Base-by-base conservation (phyloP, 768 basidiomycete species). In the Lactarius psammicola region DNA sequence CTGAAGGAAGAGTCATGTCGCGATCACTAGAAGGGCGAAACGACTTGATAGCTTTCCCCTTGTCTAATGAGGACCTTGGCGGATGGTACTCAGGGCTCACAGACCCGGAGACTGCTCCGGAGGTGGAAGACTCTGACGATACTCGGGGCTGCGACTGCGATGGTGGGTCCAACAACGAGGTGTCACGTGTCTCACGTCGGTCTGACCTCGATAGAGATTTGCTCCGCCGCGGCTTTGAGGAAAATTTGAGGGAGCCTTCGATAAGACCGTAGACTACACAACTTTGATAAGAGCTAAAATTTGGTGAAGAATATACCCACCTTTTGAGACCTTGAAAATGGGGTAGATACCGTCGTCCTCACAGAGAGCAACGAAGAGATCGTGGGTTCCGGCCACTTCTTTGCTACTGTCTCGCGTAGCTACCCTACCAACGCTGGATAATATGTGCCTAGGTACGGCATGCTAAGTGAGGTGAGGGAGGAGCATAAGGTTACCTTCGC, bases 281-380 rank as follows among this genome's bases (percentile, higher is more conserved):
- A 70, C 51, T n/a, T 55, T 59, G 13, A 40, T 36, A n/a, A 56
- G 49, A 51, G 26, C 49, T 28, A 17, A 31, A n/a, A 53, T 18
- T 23, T n/a, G 36, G 38, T 13, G 40, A 40, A 42, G 18, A 33
- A 1, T 4, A 33, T 13, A 76, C 82, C 69, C 69, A 92, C 95
- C 90, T 79, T 90, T 85, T 90, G 95, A 91, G 28, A 84, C 81
- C 76, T 87, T 92, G 78, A 95, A 95, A 65, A 91, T 81, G 31
- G 84, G 84, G 78, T 94, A 97, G 56, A 96, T 84, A 56, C 87
- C 81, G 70, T 92, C 88, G 76, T 97, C 95, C 77, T 97, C 95
- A 67, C 92, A 94, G 18, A 97, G 80, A 0, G 94, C 94, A 20
- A 87, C 82, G 74, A 94, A 95, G 54, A 98, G 78, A 75, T 97